Percentiles rank a stretch among this genome's conserved stretches.
phyloP scores from a whole-genome alignment of 176 grass and related monocot genomes.

The Raddia distichophylla region DNA sequence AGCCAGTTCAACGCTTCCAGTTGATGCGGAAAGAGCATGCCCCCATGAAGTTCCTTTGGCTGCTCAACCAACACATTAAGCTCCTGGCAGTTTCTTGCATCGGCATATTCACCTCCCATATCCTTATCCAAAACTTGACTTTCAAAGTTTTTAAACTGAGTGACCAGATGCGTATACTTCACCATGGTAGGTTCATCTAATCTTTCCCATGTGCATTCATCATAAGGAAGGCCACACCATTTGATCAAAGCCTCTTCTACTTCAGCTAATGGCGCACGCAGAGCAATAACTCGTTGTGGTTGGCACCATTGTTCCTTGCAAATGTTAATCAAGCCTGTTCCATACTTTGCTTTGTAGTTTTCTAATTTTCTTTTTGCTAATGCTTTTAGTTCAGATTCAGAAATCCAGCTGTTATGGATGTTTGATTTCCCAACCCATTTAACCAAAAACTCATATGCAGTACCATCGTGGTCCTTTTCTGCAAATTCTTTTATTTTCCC shows the following conservation, averaged over 20 bases:
- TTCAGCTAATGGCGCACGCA: constrained; percentile 51
- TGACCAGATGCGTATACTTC: constrained; percentile 72
- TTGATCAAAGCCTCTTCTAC: constrained; percentile 87
- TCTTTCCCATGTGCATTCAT: constrained; percentile 99
- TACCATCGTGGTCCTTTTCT: constrained; percentile 33
- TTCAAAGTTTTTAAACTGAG: constrained; percentile 74
- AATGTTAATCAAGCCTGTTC: constrained; percentile 81
- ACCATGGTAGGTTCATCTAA: constrained; percentile 83
- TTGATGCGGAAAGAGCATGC: constrained; percentile 92
- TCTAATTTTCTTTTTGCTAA: constrained; percentile 96
- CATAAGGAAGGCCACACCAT: constrained; percentile 86
- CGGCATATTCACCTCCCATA: constrained; percentile 40
- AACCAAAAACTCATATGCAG: constrained; percentile 77
- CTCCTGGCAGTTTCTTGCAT: constrained; percentile 59
- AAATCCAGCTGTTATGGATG: constrained; percentile 92
- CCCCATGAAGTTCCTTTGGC: constrained; percentile 90
- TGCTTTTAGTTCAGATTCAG: constrained; percentile 77
- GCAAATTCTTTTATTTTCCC: constrained; percentile 39
- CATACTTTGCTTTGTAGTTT: constrained; percentile 96
- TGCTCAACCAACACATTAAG: constrained; percentile 73
- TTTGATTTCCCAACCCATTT: constrained; percentile 95
- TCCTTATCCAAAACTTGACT: constrained; percentile 71
- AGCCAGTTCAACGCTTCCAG: constrained; percentile 99
- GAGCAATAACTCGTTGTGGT: constrained; percentile 80
- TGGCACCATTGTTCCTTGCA: constrained; percentile 92